Evolutionary conservation across 2,329 filamentous ascomycete species (phyloP).

Genomic region (Sporothrix euskadiensis): DNA sequence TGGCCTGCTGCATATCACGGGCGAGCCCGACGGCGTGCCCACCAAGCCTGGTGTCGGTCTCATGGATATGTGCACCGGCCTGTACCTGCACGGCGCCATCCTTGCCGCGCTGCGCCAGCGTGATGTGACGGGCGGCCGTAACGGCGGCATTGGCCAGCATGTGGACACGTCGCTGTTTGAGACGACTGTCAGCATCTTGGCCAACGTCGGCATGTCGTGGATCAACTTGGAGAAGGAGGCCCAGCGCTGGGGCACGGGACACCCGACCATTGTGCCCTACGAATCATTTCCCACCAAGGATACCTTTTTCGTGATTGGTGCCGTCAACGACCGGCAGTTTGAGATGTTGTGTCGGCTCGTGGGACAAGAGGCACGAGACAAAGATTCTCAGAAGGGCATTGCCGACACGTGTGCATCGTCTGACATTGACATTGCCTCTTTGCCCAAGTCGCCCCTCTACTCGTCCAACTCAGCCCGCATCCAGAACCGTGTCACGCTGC

Average conservation of each 20-base stretch:
- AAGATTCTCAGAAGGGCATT: neutral
- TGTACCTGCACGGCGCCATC: slow-evolving; percentile 29
- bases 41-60: slow-evolving; percentile 25
- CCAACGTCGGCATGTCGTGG: slow-evolving; percentile 29
- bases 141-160: slow-evolving; percentile 25
- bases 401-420: neutral
- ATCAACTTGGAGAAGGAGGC: slow-evolving; percentile 29
- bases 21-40: slow-evolving; percentile 22
- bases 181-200: slow-evolving; percentile 27
- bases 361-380: neutral
- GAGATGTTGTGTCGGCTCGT: slow-evolving; percentile 6
- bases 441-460: neutral
- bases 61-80: slow-evolving; percentile 25
- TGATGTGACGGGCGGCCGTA: slow-evolving; percentile 16
- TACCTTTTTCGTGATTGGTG: slow-evolving; percentile 13
- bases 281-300: neutral
- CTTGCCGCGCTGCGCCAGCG: slow-evolving; percentile 24
- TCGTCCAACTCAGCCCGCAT: slow-evolving; percentile 9
- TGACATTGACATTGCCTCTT: neutral
- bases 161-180: slow-evolving; percentile 29
- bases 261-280: slow-evolving; percentile 17
- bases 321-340: slow-evolving; percentile 24
- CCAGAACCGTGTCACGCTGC: neutral
- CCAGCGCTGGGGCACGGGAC: neutral
- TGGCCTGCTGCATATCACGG: slow-evolving; percentile 28